Evolutionary conservation across 164 flowering plant species (phyloP), one percentile per base, ranked within the genome.

Genomic region (Sextonia rubra): DNA sequence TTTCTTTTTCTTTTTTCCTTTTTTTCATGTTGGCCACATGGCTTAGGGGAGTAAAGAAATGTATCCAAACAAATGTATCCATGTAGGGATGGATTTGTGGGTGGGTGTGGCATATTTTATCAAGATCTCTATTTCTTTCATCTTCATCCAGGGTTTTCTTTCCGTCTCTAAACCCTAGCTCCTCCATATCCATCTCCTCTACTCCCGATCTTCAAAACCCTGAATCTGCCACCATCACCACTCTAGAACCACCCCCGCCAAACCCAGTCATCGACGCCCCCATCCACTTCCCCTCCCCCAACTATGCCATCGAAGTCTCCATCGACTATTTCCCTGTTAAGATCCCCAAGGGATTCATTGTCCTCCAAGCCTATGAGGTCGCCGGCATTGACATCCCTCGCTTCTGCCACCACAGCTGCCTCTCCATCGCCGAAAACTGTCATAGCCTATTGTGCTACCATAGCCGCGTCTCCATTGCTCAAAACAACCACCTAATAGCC

Each of bases 361-460:
- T 93, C n/a, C 80, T 96, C 5, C 99, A 93, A 82, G 99, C 98
- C 17, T 93, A 98, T 65, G 97, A 90, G 84, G 81, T 93, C 65
- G 99, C 99, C 22, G 98, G 99, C 25, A 93, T 96, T 26, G 97
- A 96, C 66, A 91, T 96, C 71, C 98, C 99, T 15, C 77, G 99
- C n/a, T 96, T 93, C 72, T 93, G 99, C 73, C 92, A 96, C 72
- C 99, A 96, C 75, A 85, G 81, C 68, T 88, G 97, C 1, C 88
- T 96, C 5, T 93, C 99, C 1, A 92, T 96, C 48, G 99, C 99
- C n/a, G 98, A 98, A 0, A 96, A 96, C 75, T 96, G 99, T 77
- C 88, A n/a, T n/a, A n/a, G n/a, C n/a, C n/a, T n/a, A n/a, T n/a
- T n/a, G n/a, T n/a, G n/a, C n/a, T n/a, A n/a, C n/a, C n/a, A n/a